These are phyloP conservation scores for Rhynchosporium graminicola DNA, from an alignment of 2,329 filamentous ascomycete species.

Conservation along the genomic window DNA sequence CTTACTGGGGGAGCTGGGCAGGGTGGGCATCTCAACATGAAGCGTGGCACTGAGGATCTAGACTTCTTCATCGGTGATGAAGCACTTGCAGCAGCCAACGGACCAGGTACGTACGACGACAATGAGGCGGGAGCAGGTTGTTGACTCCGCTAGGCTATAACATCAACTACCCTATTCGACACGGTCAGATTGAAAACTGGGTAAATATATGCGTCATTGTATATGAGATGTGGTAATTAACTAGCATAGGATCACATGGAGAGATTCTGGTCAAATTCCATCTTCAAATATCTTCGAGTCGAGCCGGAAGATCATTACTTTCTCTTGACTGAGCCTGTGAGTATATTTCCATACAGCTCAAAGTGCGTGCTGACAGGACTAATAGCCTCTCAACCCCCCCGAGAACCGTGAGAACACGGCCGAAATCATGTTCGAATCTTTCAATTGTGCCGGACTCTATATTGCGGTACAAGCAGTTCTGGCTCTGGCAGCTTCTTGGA, in stretches of 20 bases:
- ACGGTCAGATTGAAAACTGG: slow-evolving; percentile 99
- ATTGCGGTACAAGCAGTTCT: slow-evolving; percentile 98
- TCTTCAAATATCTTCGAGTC: slow-evolving; percentile 98
- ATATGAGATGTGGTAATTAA: slow-evolving; percentile 21
- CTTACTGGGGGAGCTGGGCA: slow-evolving; percentile 87
- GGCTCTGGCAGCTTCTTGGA: slow-evolving; percentile 96
- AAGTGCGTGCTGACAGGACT: slow-evolving; percentile 7
- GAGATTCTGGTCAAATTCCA: slow-evolving; percentile 99
- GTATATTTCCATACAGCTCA: slow-evolving; percentile 37
- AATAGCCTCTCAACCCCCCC: slow-evolving; percentile 88
- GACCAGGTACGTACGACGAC: slow-evolving; percentile 63
- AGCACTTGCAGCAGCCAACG: slow-evolving; percentile 78
- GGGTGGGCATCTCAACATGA: slow-evolving; percentile 78
- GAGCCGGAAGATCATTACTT: slow-evolving; percentile 99
- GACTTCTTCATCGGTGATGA: slow-evolving; percentile 99
- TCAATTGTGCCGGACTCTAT: slow-evolving; percentile 98
- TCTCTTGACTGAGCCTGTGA: slow-evolving; percentile 91
- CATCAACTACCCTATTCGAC: slow-evolving; percentile 94
- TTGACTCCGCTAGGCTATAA: slow-evolving; percentile 70
- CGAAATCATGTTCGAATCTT: slow-evolving; percentile 99
- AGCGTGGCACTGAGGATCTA: slow-evolving; percentile 94
- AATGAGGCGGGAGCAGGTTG: not conserved
- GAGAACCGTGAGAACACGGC: slow-evolving; percentile 99
- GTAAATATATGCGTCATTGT: slow-evolving; percentile 47
- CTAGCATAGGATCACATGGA: slow-evolving; percentile 88